Percentiles rank a stretch among this genome's conserved stretches.
Evolutionary conservation across 2,329 filamentous ascomycete genomes (phyloP).

Genomic region (Sordariomycetes sp.): DNA sequence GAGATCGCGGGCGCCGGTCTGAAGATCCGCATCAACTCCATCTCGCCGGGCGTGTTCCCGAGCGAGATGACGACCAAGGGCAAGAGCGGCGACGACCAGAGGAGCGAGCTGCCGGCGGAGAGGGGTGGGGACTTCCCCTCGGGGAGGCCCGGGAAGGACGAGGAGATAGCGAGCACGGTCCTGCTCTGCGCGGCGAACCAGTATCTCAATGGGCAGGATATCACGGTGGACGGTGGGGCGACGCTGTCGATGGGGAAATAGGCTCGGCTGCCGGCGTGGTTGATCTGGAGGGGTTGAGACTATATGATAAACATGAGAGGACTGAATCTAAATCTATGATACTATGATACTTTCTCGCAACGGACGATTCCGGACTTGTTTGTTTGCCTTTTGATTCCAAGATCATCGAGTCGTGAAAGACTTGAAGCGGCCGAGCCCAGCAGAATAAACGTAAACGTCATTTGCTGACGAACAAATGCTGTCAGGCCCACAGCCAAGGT

Average conservation of each 20-base stretch:
- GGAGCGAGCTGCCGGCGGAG: conserved; percentile 46
- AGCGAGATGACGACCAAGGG: conserved; percentile 57
- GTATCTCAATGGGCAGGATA: conserved; percentile 30
- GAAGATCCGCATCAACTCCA: conserved; percentile 59
- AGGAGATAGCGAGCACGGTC: conserved; percentile 61
- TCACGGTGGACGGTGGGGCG: conserved; percentile 30
- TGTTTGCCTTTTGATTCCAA: too few relatives aligned
- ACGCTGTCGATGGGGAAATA: background rate
- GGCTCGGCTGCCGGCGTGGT: background rate
- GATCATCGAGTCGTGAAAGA: too few relatives aligned
- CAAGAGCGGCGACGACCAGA: conserved; percentile 36
- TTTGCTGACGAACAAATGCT: too few relatives aligned
- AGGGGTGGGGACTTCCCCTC: conserved; percentile 50
- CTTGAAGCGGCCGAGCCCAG: too few relatives aligned
- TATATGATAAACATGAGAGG: too few relatives aligned
- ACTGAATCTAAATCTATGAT: too few relatives aligned
- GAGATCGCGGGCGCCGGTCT: conserved; percentile 49
- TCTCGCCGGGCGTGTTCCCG: conserved; percentile 60
- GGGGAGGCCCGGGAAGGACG: conserved; percentile 54
- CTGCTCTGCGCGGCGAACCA: conserved; percentile 39
- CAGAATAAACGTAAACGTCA: too few relatives aligned
- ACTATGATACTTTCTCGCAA: too few relatives aligned
- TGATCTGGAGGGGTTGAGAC: too few relatives aligned
- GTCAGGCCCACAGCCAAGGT: too few relatives aligned
- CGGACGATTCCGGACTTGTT: too few relatives aligned